Evolutionary conservation across 306 rosid species (phyloP), one percentile per base, ranked within the genome.

Genomic region (Vigna angularis): DNA sequence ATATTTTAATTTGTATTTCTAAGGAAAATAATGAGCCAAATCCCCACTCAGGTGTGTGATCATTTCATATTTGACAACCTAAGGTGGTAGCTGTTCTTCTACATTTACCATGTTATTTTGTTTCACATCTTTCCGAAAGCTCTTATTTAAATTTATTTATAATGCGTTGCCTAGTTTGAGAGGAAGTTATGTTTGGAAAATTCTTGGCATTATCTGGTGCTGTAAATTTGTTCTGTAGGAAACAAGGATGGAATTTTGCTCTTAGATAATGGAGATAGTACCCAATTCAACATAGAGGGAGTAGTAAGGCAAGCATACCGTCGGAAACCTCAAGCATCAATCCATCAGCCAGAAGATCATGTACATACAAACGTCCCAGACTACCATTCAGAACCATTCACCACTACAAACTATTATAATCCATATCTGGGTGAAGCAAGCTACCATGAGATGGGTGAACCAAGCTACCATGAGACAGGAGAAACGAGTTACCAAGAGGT

Each of bases 1-100:
- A 91, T 74, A 82, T 91, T 84, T 87, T 88, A 50, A 83, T 93
- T 72, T 80, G 79, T 11, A 61, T 93, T 68, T 84, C 74, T 8
- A 87, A 89, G 69, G 89, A 86, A 49, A 81, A 75, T 83, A 85
- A 82, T 75, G 91, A 86, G 66, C 87, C 84, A 74, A 79, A 36
- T 76, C 68, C 89, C 50, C 77, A 68, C 50, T 34, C 81, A 73
- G 94, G 96, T 93, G 87, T 42, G 26, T 65, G 30, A 47, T 73
- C 14, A 49, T 73, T 86, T 47, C 71, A 70, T 61, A 48, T 66
- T 86, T 45, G 68, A 71, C 9, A 75, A 52, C 22, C 32, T 4
- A 5, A 24, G 12, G 47, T 28, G 6, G 16, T 76, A 28, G 68
- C 64, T 9, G 32, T 47, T 73, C 69, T 70, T 47, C 58, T 45